Percentiles rank a stretch among this genome's conserved stretches.
Evolutionary conservation across 2,329 filamentous ascomycete species (phyloP).

Genomic region (Chrysosporium queenslandicum): DNA sequence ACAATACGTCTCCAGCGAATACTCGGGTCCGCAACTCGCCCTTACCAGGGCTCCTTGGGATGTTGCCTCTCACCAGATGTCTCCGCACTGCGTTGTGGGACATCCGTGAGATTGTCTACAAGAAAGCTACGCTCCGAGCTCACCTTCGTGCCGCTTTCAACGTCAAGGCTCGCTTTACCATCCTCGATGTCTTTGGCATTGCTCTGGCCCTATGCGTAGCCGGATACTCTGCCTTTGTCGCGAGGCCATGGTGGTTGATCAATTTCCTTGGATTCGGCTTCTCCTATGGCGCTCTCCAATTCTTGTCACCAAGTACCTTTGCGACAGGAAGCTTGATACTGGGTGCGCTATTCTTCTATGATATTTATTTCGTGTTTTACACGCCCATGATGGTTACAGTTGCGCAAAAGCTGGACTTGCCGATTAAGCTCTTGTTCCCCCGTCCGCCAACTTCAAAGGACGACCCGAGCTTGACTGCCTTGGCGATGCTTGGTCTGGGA

Average conservation of each 20-base stretch:
- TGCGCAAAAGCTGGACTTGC: slow-evolving; percentile 78
- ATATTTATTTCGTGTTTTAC: slow-evolving; percentile 61
- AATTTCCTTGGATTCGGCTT: slow-evolving; percentile 83
- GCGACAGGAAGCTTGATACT: slow-evolving; percentile 69
- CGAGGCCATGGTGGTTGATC: slow-evolving; percentile 60
- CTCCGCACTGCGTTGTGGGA: slow-evolving; percentile 39
- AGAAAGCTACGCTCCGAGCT: slow-evolving; percentile 43
- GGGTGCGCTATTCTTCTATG: slow-evolving; percentile 77
- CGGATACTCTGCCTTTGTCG: slow-evolving; percentile 54
- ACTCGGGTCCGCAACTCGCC: slow-evolving; percentile 34
- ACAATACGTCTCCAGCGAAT: background rate
- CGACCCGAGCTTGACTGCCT: slow-evolving; percentile 33
- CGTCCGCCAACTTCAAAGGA: slow-evolving; percentile 45
- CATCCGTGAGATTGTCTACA: slow-evolving; percentile 39
- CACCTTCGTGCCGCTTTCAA: slow-evolving; percentile 45
- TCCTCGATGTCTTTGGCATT: slow-evolving; percentile 46
- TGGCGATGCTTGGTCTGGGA: slow-evolving; percentile 81
- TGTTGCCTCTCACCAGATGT: slow-evolving; percentile 36
- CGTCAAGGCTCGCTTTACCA: slow-evolving; percentile 35
- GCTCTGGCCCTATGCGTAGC: slow-evolving; percentile 46
- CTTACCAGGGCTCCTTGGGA: slow-evolving; percentile 43
- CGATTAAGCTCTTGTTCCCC: slow-evolving; percentile 82
- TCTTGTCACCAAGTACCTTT: slow-evolving; percentile 85
- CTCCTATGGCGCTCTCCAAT: slow-evolving; percentile 68
- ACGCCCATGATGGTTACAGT: slow-evolving; percentile 51